phyloP scores from a whole-genome alignment of 306 rosid species.

The Lupinus albus region DNA sequence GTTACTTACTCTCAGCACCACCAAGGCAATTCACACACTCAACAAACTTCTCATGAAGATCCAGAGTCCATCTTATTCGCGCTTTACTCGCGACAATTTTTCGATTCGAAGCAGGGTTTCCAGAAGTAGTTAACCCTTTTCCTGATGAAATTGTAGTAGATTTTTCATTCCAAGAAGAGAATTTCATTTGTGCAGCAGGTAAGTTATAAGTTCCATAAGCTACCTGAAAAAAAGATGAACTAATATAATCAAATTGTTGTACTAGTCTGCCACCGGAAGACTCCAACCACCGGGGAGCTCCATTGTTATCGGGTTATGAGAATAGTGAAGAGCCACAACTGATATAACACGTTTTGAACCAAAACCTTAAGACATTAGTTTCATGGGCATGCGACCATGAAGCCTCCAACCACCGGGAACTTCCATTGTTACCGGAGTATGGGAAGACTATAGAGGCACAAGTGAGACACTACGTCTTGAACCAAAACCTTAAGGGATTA shows the following conservation, averaged over 20 bases:
- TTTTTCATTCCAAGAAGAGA: conserved; percentile 50
- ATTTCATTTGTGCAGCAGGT: conserved; percentile 38
- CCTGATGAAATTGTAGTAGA: conserved; percentile 46
- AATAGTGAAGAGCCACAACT: no score
- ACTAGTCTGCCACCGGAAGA: no score
- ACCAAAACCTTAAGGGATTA: no score
- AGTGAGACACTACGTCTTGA: no score
- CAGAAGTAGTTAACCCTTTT: conserved; percentile 41
- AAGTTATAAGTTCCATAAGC: conserved; percentile 40
- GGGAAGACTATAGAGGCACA: no score
- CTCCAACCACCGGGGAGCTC: no score
- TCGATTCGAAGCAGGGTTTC: conserved; percentile 51
- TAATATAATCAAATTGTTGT: conserved; percentile 14
- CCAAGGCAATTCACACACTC: conserved; percentile 85
- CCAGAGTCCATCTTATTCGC: conserved; percentile 88
- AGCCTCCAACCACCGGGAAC: no score
- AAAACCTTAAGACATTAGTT: no score
- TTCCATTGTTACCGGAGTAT: no score
- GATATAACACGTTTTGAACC: no score
- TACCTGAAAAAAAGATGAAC: conserved; percentile 37
- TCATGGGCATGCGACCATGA: no score
- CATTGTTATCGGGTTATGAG: no score
- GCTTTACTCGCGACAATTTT: conserved; percentile 57
- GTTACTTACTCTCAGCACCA: conserved; percentile 79
- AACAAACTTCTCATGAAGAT: conserved; percentile 90